A percentile compares a stretch with the other conserved stretches of the same genome.
These are phyloP conservation scores for Clonostachys rosea DNA, from an alignment of 2,329 filamentous ascomycete genomes.

Conservation along the genomic window DNA sequence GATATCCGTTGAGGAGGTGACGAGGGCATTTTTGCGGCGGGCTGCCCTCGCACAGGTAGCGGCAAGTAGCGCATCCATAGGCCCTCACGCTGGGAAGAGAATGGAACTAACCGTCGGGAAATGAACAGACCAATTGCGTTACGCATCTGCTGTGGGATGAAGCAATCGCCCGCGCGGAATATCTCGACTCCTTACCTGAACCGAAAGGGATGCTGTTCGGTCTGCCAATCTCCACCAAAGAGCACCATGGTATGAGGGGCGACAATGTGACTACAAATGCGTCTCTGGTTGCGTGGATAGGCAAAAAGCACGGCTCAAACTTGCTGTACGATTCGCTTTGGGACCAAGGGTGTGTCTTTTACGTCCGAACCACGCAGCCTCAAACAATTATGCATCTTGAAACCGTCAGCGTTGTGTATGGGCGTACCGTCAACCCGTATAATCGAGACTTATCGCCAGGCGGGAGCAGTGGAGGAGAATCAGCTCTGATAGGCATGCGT, in stretches of 20 bases:
- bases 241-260: constrained; percentile 35
- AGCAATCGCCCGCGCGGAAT: constrained; percentile 34
- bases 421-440: constrained; percentile 57
- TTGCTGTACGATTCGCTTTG: constrained; percentile 53
- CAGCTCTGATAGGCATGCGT: constrained; percentile 30
- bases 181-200: constrained; percentile 36
- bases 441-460: constrained; percentile 57
- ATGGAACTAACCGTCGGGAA: background rate
- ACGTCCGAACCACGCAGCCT: constrained; percentile 67
- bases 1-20: constrained; percentile 1
- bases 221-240: constrained; percentile 37
- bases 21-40: constrained; percentile 4
- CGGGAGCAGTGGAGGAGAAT: constrained; percentile 58
- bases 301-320: constrained; percentile 43
- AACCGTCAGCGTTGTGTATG: constrained; percentile 57
- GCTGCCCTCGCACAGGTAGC: constrained; percentile 6
- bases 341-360: constrained; percentile 56
- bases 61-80: background rate
- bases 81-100: constrained; percentile 5
- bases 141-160: constrained; percentile 45
- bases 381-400: constrained; percentile 34
- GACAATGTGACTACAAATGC: constrained; percentile 22
- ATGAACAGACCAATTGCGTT: constrained; percentile 27
- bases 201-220: constrained; percentile 50
- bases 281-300: constrained; percentile 51